Evolutionary conservation across 495 filamentous ascomycete species (phyloP), one percentile per base, ranked within the genome.

Genomic region (Aspergillus kassunensis): DNA sequence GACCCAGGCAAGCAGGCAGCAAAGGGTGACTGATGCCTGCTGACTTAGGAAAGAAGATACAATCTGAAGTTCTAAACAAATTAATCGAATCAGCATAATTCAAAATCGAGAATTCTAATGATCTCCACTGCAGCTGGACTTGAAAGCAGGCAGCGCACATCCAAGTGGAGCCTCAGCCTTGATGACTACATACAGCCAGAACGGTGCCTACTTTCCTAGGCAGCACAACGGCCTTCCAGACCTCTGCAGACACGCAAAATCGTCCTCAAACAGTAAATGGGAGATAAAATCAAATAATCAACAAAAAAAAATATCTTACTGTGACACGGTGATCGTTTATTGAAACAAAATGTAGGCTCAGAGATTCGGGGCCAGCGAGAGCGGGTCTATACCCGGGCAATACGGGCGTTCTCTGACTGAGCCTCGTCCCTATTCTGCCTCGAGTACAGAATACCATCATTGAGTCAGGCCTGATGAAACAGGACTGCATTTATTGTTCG

Each of bases 21-120:
- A 37, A 49, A 27, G 27, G 8, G 27, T 18, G 10, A 23, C 19
- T 49, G 47, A 24, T 40, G 47, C 45, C 45, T 48, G 34, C 47
- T 39, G 47, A 39, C 34, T 24, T 37, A 11, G 18, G 34, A 18
- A 6, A 6, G 29, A 37, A 37, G 34, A n/a, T n/a, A n/a, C n/a
- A n/a, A n/a, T n/a, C n/a, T n/a, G n/a, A n/a, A n/a, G n/a, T n/a
- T n/a, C 29, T 24, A 45, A 18, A 33, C n/a, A n/a, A n/a, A n/a
- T n/a, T n/a, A n/a, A n/a, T n/a, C n/a, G n/a, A n/a, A n/a, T n/a
- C n/a, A n/a, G n/a, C n/a, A n/a, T n/a, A n/a, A n/a, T n/a, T n/a
- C n/a, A n/a, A n/a, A n/a, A n/a, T n/a, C n/a, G n/a, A n/a, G n/a
- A n/a, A 12, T 12, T 25, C 23, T 9, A 43, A 13, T 25, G 12